A percentile compares a stretch with the other conserved stretches of the same genome.
These are phyloP conservation scores for Hemileccinum impolitum DNA, from an alignment of 768 basidiomycete genomes.

Conservation along the genomic window DNA sequence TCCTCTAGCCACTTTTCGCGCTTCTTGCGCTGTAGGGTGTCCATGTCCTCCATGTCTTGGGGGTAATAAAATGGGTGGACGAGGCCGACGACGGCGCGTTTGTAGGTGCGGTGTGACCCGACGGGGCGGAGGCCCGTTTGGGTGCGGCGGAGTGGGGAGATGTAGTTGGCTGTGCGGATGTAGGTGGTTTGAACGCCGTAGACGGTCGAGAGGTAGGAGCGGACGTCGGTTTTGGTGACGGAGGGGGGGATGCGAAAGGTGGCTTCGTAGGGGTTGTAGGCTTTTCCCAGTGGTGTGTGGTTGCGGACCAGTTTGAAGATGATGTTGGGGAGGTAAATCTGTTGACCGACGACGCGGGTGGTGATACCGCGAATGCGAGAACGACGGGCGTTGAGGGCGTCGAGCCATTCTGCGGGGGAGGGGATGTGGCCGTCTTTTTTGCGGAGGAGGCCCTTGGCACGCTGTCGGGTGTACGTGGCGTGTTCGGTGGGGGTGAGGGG, in stretches of 20 bases:
- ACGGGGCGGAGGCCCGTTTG: constrained; percentile 27
- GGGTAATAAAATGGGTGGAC: constrained; percentile 95
- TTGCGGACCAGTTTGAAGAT: constrained; percentile 83
- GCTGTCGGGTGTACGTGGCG: constrained; percentile 56
- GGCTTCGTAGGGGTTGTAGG: constrained; percentile 93
- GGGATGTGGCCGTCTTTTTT: constrained; percentile 34
- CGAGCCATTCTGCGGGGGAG: constrained; percentile 58
- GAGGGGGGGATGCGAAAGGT: constrained; percentile 90
- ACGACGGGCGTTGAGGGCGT: constrained; percentile 52
- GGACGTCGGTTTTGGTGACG: constrained; percentile 89
- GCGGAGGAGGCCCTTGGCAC: constrained; percentile 49
- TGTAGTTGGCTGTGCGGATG: constrained; percentile 92
- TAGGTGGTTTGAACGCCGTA: constrained; percentile 90
- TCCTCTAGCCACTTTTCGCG: constrained; percentile 63
- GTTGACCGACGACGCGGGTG: constrained; percentile 65
- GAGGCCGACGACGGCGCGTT: constrained; percentile 89
- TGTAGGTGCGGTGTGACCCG: constrained; percentile 60
- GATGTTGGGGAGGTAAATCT: constrained; percentile 87
- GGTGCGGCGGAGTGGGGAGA: constrained; percentile 47
- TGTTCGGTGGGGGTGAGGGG: constrained; percentile 68
- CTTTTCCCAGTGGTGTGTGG: constrained; percentile 64
- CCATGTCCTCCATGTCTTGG: constrained; percentile 75
- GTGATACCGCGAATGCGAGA: constrained; percentile 67
- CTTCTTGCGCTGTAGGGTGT: constrained; percentile 44
- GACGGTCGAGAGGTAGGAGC: constrained; percentile 77